Conservation (phyloP, 2,329 filamentous ascomycete genomes). For the Calonectria pseudoturangicola region DNA sequence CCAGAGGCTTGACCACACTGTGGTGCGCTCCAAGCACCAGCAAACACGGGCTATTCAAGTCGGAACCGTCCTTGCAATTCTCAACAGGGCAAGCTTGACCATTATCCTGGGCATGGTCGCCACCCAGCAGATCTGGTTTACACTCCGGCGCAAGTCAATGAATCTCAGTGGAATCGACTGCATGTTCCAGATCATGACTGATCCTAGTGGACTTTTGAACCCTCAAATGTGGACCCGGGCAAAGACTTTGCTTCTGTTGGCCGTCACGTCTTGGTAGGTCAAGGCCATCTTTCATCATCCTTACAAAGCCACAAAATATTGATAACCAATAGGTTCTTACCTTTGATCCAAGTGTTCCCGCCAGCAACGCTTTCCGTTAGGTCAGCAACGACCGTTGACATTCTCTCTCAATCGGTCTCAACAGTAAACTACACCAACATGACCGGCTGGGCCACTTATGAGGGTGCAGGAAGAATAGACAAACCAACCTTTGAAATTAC, state of each 20-base stretch:
- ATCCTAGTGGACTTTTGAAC: background rate
- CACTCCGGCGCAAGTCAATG: constrained; percentile 2
- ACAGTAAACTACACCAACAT: constrained; percentile 1
- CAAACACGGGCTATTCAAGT: constrained; percentile 6
- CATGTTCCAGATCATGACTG: constrained; percentile 15
- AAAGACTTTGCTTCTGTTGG: background rate
- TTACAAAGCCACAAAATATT: background rate
- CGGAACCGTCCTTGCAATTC: constrained; percentile 11
- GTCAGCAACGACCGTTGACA: background rate
- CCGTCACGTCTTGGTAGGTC: constrained; percentile 9
- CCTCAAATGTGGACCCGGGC: constrained; percentile 13
- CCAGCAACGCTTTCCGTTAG: constrained; percentile 10
- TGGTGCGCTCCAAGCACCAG: background rate
- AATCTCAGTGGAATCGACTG: constrained; percentile 3
- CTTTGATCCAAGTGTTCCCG: background rate
- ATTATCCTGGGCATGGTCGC: background rate
- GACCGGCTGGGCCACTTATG: background rate
- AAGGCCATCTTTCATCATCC: background rate
- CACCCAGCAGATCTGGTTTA: constrained; percentile 8
- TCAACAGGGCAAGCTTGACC: background rate
- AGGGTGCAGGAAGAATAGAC: constrained; percentile 8
- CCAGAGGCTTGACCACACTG: background rate
- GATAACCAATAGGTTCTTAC: background rate
- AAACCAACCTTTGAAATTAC: constrained; percentile 13
- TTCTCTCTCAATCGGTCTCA: background rate